Conservation (phyloP, 805 yeast species). For the Sugiyamaella mastotermitis region DNA sequence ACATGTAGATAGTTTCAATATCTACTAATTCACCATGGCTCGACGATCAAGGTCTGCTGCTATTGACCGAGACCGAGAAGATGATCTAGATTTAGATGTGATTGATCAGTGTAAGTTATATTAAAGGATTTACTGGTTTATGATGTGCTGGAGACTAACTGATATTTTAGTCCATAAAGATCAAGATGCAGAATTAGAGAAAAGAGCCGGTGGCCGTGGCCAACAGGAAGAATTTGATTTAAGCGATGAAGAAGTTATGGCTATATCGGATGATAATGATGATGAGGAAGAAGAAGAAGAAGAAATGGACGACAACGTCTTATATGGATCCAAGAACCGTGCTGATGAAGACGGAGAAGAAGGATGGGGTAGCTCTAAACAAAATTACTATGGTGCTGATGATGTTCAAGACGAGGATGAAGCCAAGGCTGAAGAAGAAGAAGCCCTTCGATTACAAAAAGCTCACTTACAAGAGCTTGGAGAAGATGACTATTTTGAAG, state of each 20-base stretch:
- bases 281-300: constrained; percentile 38
- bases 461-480: constrained; percentile 57
- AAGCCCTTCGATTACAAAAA: constrained; percentile 83
- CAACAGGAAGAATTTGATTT: constrained; percentile 29
- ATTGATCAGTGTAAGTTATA: constrained; percentile 9
- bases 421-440: constrained; percentile 70
- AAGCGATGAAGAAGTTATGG: constrained; percentile 55
- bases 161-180: constrained; percentile 29
- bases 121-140: neutral
- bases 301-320: constrained; percentile 47
- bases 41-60: too few relatives aligned
- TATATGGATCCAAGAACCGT: constrained; percentile 30
- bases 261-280: constrained; percentile 29
- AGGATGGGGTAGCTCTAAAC: constrained; percentile 42
- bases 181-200: constrained; percentile 27
- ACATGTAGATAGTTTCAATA: too few relatives aligned
- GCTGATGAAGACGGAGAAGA: constrained; percentile 31
- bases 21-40: too few relatives aligned
- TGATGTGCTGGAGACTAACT: constrained; percentile 5
- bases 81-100: constrained; percentile 9
- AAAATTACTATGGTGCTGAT: constrained; percentile 36
- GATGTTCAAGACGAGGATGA: constrained; percentile 22
- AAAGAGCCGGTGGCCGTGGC: constrained; percentile 16
- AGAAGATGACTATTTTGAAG: constrained; percentile 72
- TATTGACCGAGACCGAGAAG: constrained; percentile 5